Conservation (phyloP, 805 yeast species). For the Candida sakaeoensis region DNA sequence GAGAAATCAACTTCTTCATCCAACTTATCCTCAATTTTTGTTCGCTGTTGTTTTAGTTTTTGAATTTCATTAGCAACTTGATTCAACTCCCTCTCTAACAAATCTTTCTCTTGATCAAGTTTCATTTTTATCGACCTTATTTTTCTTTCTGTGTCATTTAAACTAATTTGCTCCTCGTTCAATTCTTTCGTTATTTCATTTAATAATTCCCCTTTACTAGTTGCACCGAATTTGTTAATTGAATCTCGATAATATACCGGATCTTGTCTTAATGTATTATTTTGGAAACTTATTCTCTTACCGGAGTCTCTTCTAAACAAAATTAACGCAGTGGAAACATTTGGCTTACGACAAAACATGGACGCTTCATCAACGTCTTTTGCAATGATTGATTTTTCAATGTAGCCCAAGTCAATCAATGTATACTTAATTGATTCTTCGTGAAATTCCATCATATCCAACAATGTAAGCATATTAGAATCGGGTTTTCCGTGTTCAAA, state of each 20-base stretch:
- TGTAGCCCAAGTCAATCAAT: slow-evolving; percentile 57
- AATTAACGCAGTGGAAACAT: slow-evolving; percentile 42
- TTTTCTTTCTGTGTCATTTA: slow-evolving; percentile 4
- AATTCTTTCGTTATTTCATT: slow-evolving; percentile 9
- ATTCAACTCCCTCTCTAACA: slow-evolving; percentile 7
- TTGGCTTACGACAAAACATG: slow-evolving; percentile 23
- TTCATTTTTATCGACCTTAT: slow-evolving; percentile 1
- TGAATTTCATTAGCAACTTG: neutral
- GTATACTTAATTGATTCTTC: slow-evolving; percentile 55
- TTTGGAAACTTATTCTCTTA: slow-evolving; percentile 33
- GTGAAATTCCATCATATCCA: slow-evolving; percentile 58
- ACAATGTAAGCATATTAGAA: slow-evolving; percentile 40
- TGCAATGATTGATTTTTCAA: slow-evolving; percentile 58
- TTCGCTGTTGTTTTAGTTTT: slow-evolving; percentile 10
- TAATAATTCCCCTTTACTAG: slow-evolving; percentile 3
- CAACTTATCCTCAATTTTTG: slow-evolving; percentile 34
- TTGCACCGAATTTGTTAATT: slow-evolving; percentile 28
- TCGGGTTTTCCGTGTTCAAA: slow-evolving; percentile 45
- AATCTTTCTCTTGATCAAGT: slow-evolving; percentile 5
- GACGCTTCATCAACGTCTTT: slow-evolving; percentile 52
- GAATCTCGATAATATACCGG: slow-evolving; percentile 45
- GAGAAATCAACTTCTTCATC: slow-evolving; percentile 45
- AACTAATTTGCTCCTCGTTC: slow-evolving; percentile 2
- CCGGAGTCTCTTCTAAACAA: slow-evolving; percentile 43
- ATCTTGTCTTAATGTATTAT: slow-evolving; percentile 45